phyloP scores from a whole-genome alignment of 441 rosid species.

The Jatropha multifida region DNA sequence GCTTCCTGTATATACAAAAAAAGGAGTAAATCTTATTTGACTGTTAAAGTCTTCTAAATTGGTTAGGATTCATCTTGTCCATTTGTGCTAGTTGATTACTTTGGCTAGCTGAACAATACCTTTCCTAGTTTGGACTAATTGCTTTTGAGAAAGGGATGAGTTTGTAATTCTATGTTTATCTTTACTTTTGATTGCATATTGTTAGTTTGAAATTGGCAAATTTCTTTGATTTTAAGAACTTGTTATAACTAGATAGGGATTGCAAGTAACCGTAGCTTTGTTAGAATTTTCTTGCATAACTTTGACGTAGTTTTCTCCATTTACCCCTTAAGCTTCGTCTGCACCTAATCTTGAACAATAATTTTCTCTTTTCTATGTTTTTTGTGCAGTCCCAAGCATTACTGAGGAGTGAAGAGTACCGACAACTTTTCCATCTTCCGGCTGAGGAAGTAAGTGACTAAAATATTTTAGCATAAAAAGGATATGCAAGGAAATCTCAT shows the following conservation, averaged over 20 bases:
- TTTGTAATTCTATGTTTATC: background rate
- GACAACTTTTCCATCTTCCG: constrained; percentile 88
- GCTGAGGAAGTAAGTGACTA: constrained; percentile 68
- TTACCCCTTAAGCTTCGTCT: background rate
- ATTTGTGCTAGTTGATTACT: background rate
- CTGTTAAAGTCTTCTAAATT: background rate
- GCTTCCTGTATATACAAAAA: background rate
- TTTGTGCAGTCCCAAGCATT: constrained; percentile 45
- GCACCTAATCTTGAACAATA: background rate
- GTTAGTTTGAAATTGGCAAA: background rate
- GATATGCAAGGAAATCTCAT: background rate
- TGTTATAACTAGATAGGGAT: background rate
- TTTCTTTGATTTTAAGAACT: background rate
- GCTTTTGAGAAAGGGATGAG: background rate
- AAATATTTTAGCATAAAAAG: background rate
- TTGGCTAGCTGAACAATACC: background rate
- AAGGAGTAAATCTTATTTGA: background rate
- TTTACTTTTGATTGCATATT: background rate
- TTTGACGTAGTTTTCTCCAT: background rate
- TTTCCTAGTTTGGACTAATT: background rate
- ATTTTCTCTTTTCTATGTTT: constrained; percentile 6
- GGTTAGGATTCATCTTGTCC: background rate
- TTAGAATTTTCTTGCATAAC: background rate
- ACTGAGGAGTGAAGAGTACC: constrained; percentile 84
- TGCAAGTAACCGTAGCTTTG: background rate